Evolutionary conservation across 306 rosid species (phyloP).

Genomic region (Vicia villosa): DNA sequence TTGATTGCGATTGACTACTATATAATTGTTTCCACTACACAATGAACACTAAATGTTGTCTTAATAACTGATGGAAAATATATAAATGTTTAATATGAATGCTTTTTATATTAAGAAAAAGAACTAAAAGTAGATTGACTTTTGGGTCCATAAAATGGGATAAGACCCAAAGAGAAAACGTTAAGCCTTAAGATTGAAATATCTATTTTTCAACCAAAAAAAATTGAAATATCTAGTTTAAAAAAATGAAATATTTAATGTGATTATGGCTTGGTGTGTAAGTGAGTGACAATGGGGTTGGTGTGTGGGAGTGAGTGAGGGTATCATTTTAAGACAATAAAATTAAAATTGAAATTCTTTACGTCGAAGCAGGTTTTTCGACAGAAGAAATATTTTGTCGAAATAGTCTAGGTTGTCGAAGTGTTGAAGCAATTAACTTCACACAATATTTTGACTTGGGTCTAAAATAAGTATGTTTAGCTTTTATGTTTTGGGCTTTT

Average conservation of each 20-base stretch:
- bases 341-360: no score
- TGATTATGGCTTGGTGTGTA: slow-evolving; percentile 33
- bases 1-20: slow-evolving; percentile 35
- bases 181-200: slow-evolving; percentile 26
- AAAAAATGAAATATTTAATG: slow-evolving; percentile 5
- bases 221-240: slow-evolving; percentile 12
- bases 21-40: slow-evolving; percentile 45
- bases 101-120: slow-evolving; percentile 36
- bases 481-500: no score
- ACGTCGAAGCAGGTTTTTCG: no score
- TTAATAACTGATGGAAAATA: slow-evolving; percentile 36
- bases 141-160: slow-evolving; percentile 41
- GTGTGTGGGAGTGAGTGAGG: slow-evolving; percentile 26
- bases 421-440: no score
- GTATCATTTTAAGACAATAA: neutral
- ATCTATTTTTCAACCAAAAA: neutral
- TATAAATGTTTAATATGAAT: slow-evolving; percentile 24
- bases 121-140: slow-evolving; percentile 15
- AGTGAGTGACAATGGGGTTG: slow-evolving; percentile 42
- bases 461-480: no score
- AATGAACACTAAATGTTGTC: slow-evolving; percentile 41
- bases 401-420: no score
- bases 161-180: slow-evolving; percentile 28
- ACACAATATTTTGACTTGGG: no score
- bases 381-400: no score